phyloP scores from a whole-genome alignment of 2,329 filamentous ascomycete species.

The Exophiala spinifera region DNA sequence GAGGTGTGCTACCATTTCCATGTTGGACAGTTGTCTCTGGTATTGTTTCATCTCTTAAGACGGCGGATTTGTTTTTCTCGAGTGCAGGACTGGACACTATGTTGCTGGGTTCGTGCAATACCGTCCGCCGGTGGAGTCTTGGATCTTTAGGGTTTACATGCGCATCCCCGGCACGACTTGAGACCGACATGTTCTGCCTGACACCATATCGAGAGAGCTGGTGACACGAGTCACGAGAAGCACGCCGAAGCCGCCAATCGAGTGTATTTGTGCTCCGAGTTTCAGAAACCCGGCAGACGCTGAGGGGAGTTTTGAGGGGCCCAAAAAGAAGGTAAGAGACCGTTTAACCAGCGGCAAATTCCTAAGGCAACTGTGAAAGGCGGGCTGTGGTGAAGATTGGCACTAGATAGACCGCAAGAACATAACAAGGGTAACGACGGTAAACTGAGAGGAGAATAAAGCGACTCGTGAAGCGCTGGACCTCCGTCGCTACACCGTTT shows the following conservation, averaged over 20 bases:
- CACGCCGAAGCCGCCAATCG: background rate
- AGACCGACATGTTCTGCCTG: background rate
- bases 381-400: too few species aligned
- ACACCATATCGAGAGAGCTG: background rate
- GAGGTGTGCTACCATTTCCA: background rate
- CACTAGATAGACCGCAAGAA: too few species aligned
- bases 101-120: background rate
- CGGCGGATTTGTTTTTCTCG: background rate
- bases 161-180: background rate
- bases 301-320: too few species aligned
- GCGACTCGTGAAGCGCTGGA: too few species aligned
- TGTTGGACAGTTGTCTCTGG: background rate
- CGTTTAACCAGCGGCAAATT: too few species aligned
- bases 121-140: conserved; percentile 1
- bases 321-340: too few species aligned
- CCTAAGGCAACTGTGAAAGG: too few species aligned
- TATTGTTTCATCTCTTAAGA: background rate
- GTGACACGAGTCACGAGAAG: too few species aligned
- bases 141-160: conserved; percentile 5
- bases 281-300: background rate
- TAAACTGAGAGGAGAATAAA: too few species aligned
- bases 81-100: background rate
- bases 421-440: too few species aligned
- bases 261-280: background rate
- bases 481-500: too few species aligned